Evolutionary conservation across 2,329 filamentous ascomycete species (phyloP), one percentile per base, ranked within the genome.

Genomic region (Paracoccidioides lutzii): DNA sequence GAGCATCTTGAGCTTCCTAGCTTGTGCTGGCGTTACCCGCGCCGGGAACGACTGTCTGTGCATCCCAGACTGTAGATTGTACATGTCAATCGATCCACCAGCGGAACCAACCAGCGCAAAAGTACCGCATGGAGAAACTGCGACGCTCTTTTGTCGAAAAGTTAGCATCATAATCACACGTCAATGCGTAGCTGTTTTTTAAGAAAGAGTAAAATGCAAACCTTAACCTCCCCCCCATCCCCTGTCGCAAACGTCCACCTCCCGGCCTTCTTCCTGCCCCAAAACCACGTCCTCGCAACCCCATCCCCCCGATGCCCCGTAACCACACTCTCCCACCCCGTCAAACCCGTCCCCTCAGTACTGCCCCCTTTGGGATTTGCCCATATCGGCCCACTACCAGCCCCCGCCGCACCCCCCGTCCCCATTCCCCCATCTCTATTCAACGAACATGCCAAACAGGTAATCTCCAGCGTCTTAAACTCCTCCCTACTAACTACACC

Each of bases 351-450:
- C 2, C 86, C 83, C 69, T 90, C 84, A 8, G 78, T 73, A n/a
- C 79, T 82, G 55, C 83, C 81, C 32, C 77, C 75, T 63, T 82
- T 81, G 1, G 81, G 80, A 68, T 90, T 90, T 61, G 89, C 84
- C 91, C 91, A 97, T 56, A 95, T 82, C 3, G 83, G 78, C 49
- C 86, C 85, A 54, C 88, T 87, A 3, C 86, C 85, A 62, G 90
- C 78, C 8, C 43, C 43, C 10, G 43, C 43, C 1, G 43, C 43
- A 14, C 22, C 22, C 22, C 22, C 22, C 6, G 88, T 83, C 40
- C 90, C 91, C 69, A 96, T 95, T 0, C 91, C 93, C 42, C 93
- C 91, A 69, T 98, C 94, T 50, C 93, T 84, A 65, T 97, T 97
- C 33, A 97, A 76, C 0, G 88, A 95, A 62, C 87, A 90, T 2